Evolutionary conservation across 352 stramenopile species (phyloP).

Genomic region (Phytophthora europaea): DNA sequence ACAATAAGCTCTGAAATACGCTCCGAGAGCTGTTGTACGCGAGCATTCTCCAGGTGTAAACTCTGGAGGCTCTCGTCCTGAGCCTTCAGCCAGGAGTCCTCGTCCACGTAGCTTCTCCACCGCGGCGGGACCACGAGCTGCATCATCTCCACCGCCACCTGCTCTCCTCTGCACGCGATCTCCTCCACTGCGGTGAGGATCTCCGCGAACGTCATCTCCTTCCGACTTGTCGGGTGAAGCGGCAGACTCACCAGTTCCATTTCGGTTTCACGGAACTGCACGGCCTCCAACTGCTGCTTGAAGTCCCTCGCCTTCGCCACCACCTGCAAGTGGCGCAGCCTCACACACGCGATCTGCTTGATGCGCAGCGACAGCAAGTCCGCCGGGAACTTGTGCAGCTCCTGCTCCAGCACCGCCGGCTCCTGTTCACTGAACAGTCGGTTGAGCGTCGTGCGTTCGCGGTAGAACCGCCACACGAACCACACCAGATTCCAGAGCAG

Average conservation of each 20-base stretch:
- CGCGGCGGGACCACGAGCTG: slow-evolving; percentile 48
- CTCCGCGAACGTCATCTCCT: slow-evolving; percentile 73
- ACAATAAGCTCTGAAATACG: slow-evolving; percentile 66
- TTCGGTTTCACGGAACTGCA: slow-evolving; percentile 54
- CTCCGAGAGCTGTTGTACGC: slow-evolving; percentile 53
- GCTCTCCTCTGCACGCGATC: slow-evolving; percentile 62
- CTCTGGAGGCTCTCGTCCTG: slow-evolving; percentile 56
- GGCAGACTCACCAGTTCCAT: slow-evolving; percentile 58
- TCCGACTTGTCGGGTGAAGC: slow-evolving; percentile 34
- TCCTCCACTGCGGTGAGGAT: slow-evolving; percentile 66
- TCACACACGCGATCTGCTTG: slow-evolving; percentile 55
- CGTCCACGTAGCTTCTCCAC: slow-evolving; percentile 56
- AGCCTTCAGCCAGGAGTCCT: slow-evolving; percentile 44
- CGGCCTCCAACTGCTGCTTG: slow-evolving; percentile 36
- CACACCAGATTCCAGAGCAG: slow-evolving; percentile 52
- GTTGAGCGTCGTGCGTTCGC: slow-evolving; percentile 53
- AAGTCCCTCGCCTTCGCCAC: slow-evolving; percentile 44
- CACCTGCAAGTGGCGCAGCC: slow-evolving; percentile 62
- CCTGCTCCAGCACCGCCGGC: slow-evolving; percentile 33
- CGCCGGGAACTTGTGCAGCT: slow-evolving; percentile 43
- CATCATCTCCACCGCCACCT: slow-evolving; percentile 66
- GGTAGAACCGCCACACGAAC: slow-evolving; percentile 53
- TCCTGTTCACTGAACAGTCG: slow-evolving; percentile 50
- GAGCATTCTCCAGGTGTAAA: slow-evolving; percentile 51
- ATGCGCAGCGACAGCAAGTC: slow-evolving; percentile 54